Percentiles rank a stretch among this genome's conserved stretches.
Conservation (phyloP, 208 protist genomes). For the Balamuthia mandrillaris region DNA sequence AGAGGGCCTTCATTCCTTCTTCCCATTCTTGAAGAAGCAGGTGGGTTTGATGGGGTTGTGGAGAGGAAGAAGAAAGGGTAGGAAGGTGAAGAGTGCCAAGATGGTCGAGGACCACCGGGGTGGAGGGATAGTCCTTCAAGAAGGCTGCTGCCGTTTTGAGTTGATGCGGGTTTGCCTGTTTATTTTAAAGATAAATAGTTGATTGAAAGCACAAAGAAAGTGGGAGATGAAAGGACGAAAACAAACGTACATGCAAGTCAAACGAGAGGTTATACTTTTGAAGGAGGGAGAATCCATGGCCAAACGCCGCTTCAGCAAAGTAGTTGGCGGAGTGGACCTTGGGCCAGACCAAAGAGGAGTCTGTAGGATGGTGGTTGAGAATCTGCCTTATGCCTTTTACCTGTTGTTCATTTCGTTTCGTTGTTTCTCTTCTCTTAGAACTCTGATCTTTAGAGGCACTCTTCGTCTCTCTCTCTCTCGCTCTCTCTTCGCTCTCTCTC, state of each 20-base stretch:
- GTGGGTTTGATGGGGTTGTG: too few relatives aligned
- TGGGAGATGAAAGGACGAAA: not conserved
- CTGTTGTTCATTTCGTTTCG: too few relatives aligned
- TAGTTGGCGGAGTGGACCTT: slow-evolving; percentile 14
- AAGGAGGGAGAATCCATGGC: not conserved
- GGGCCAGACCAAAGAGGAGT: not conserved
- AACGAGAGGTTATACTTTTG: slow-evolving; percentile 4
- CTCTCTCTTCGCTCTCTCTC: too few relatives aligned
- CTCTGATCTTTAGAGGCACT: too few relatives aligned
- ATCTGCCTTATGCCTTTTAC: slow-evolving; percentile 15
- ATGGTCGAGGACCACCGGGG: not conserved
- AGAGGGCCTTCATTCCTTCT: not conserved
- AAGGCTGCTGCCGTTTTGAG: slow-evolving; percentile 3
- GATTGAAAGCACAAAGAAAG: not conserved
- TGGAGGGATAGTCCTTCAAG: not conserved
- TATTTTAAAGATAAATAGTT: not conserved
- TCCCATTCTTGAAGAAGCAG: not conserved
- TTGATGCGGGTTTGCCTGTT: slow-evolving; percentile 15
- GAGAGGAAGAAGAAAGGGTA: too few relatives aligned
- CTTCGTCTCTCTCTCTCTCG: too few relatives aligned
- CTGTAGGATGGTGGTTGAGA: slow-evolving; percentile 15
- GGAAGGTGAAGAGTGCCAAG: not conserved
- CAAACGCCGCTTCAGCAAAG: not conserved
- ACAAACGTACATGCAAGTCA: not conserved
- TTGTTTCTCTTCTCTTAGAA: too few relatives aligned